A percentile compares a stretch with the other conserved stretches of the same genome.
Conservation (phyloP, 441 rosid genomes). For the Euphorbia celastroides region DNA sequence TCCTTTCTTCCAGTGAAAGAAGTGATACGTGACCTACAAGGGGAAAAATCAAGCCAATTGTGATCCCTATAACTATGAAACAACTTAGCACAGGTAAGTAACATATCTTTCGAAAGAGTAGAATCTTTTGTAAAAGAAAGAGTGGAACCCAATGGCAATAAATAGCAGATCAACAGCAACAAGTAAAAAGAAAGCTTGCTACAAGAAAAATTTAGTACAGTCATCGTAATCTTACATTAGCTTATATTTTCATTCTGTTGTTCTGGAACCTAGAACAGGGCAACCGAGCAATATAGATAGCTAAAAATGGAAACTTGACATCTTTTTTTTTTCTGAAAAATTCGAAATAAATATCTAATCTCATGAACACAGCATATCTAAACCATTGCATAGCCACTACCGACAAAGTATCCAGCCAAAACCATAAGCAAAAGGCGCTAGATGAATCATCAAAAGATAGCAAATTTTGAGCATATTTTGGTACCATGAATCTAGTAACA, state of each 20-base stretch:
- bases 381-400: background rate
- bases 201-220: background rate
- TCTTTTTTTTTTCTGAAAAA: background rate
- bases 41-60: background rate
- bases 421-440: background rate
- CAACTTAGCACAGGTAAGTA: background rate
- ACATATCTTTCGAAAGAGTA: background rate
- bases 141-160: background rate
- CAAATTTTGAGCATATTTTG: background rate
- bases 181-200: background rate
- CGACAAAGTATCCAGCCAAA: background rate
- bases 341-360: background rate
- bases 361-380: background rate
- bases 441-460: background rate
- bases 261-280: background rate
- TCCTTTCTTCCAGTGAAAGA: conserved; percentile 95
- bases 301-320: background rate
- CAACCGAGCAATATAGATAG: background rate
- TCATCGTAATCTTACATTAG: background rate
- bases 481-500: background rate
- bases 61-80: background rate
- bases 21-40: conserved; percentile 75
- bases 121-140: background rate
- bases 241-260: background rate
- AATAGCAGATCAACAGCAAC: background rate